Percentiles rank a stretch among this genome's conserved stretches.
These are phyloP conservation scores for Penicillium malachiteum DNA, from an alignment of 495 filamentous ascomycete genomes.

Conservation along the genomic window DNA sequence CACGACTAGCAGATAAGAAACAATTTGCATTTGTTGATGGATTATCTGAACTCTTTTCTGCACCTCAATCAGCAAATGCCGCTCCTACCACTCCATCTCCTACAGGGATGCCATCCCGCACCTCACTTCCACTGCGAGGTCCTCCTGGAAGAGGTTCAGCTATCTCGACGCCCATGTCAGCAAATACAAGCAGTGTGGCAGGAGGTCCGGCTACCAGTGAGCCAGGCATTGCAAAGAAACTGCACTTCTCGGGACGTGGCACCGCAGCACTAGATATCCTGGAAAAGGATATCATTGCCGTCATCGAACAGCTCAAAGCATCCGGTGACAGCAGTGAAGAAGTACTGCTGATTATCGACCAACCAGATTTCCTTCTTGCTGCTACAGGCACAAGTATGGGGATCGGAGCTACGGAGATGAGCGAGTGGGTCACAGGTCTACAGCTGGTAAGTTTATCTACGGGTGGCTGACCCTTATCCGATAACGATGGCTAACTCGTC, in stretches of 20 bases:
- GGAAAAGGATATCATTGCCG: constrained; percentile 39
- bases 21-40: constrained; percentile 74
- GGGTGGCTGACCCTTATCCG: background rate
- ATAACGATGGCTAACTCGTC: constrained; percentile 11
- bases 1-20: constrained; percentile 52
- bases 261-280: constrained; percentile 33
- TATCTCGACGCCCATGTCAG: constrained; percentile 5
- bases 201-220: constrained; percentile 11
- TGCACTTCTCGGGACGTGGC: constrained; percentile 38
- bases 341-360: constrained; percentile 49
- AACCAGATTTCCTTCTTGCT: constrained; percentile 52
- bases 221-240: constrained; percentile 31
- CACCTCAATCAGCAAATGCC: constrained; percentile 21
- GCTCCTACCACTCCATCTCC: constrained; percentile 10
- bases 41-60: constrained; percentile 55
- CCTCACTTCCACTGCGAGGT: constrained; percentile 33
- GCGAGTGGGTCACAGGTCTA: constrained; percentile 45
- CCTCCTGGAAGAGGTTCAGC: constrained; percentile 29
- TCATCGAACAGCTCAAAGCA: constrained; percentile 30
- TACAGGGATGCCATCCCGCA: constrained; percentile 22
- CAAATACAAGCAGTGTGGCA: constrained; percentile 2
- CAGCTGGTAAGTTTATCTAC: constrained; percentile 37
- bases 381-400: constrained; percentile 37
- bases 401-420: constrained; percentile 46
- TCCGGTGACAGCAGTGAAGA: constrained; percentile 25